Base-by-base conservation (phyloP, 2,329 filamentous ascomycete species). In the Westerdykella ornata region DNA sequence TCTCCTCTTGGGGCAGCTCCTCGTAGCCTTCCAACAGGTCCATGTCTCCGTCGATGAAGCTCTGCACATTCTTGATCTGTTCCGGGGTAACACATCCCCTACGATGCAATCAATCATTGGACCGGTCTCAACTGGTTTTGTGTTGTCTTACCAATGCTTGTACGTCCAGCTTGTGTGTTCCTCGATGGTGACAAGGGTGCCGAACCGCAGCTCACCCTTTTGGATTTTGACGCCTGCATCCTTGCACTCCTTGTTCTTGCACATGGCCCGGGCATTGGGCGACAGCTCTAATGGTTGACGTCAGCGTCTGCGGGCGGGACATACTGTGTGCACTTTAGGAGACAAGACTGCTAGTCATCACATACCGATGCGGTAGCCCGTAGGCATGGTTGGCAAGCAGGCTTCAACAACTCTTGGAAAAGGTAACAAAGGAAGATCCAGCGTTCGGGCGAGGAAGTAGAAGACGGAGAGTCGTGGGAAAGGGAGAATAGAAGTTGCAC, bases 11-110 rank as follows among this genome's bases (percentile, higher is more conserved):
- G 29, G 81, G 69, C 3, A 94, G 67, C 48, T 92, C 87, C 16
- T 94, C 87, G 49, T 78, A 94, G 44, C 87, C 88, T 60, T 95
- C 87, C 42, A 96, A 72, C 45, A 77, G 67, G 34, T 85, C 78
- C 53, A 78, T 77, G 45, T 88, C 76, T 15, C 67, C 68, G 5
- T 68, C 70, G 47, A 81, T 73, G 6, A 70, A 63, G 5, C 81
- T 73, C 44, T 81, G 76, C 36, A 88, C 67, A 48, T 85, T 82
- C 42, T 71, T 57, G 44, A 96, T 70, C 56, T 87, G 79, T 41
- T 75, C 73, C 16, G 88, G 88, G 13, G 88, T 94, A 28, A 89
- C 79, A 56, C 90, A 97, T 20, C 90, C 89, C 89, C 89, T 94
- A 38, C 16, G 3, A 5, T 26, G 8, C 15, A 11, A 39, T 57